These are phyloP conservation scores for Colletotrichum lupini DNA, from an alignment of 2,329 filamentous ascomycete species.

Conservation along the genomic window DNA sequence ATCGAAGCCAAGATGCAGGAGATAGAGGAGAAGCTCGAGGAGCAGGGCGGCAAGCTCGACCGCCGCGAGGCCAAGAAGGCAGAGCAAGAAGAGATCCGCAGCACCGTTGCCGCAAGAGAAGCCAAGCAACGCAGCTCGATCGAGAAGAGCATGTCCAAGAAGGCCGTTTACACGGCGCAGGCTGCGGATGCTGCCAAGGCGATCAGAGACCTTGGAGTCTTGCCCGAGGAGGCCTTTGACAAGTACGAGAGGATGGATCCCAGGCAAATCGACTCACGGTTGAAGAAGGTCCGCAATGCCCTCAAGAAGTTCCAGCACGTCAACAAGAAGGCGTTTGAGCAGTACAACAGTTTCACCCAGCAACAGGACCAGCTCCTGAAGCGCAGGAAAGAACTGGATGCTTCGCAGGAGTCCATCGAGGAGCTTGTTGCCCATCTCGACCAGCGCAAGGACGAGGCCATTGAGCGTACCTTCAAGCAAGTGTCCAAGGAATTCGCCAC, in stretches of 20 bases:
- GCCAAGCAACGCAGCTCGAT: constrained; percentile 89
- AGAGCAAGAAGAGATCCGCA: constrained; percentile 77
- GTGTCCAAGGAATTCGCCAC: constrained; percentile 92
- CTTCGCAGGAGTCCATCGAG: constrained; percentile 87
- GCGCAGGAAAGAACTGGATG: constrained; percentile 87
- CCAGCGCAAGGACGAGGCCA: constrained; percentile 96
- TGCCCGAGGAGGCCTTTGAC: constrained; percentile 93
- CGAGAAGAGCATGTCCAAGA: constrained; percentile 92
- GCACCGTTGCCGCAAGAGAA: constrained; percentile 81
- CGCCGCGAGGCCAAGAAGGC: constrained; percentile 66
- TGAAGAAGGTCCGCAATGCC: constrained; percentile 91
- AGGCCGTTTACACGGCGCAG: constrained; percentile 80
- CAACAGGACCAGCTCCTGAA: constrained; percentile 89
- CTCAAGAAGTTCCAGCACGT: constrained; percentile 98
- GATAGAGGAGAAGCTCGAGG: constrained; percentile 77
- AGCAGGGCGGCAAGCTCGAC: constrained; percentile 60
- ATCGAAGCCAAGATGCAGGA: constrained; percentile 78
- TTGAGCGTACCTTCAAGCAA: constrained; percentile 98
- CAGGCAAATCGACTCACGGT: constrained; percentile 73
- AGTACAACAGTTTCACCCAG: constrained; percentile 96
- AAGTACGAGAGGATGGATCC: constrained; percentile 88
- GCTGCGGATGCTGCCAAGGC: constrained; percentile 86
- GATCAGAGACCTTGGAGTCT: constrained; percentile 90
- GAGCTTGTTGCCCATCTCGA: constrained; percentile 93
- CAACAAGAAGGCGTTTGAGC: constrained; percentile 99